Conservation (phyloP, 306 rosid genomes). For the Trichosanthes truncata region DNA sequence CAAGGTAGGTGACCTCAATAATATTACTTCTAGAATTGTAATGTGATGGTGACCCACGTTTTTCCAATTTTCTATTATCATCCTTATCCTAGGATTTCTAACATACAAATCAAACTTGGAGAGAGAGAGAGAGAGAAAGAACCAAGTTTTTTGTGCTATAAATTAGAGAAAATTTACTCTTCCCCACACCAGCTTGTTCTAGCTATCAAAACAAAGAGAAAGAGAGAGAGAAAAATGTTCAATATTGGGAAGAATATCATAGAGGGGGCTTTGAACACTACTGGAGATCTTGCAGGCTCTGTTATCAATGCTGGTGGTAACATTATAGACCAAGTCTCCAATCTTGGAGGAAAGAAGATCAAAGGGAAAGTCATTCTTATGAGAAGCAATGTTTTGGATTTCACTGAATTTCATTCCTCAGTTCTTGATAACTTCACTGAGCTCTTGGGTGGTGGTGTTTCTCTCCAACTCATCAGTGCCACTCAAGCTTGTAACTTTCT, state of each 20-base stretch:
- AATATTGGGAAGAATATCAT: not conserved
- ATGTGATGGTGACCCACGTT: too few relatives aligned
- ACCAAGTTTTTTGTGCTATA: not conserved
- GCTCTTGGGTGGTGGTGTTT: conserved; percentile 38
- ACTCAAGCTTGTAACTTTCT: not conserved
- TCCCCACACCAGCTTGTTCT: not conserved
- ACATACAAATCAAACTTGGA: too few relatives aligned
- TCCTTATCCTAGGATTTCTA: too few relatives aligned
- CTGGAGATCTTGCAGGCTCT: not conserved
- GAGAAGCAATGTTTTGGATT: conserved; percentile 68
- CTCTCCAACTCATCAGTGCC: conserved; percentile 43
- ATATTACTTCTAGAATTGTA: too few relatives aligned
- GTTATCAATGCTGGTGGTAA: not conserved
- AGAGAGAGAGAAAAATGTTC: not conserved
- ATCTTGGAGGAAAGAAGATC: conserved; percentile 9
- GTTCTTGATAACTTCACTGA: conserved; percentile 43
- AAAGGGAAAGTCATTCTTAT: conserved; percentile 56
- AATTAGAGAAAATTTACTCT: not conserved
- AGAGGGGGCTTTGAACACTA: not conserved
- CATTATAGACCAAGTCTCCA: not conserved
- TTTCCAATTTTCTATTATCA: too few relatives aligned
- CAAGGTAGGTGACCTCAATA: too few relatives aligned
- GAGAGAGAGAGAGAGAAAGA: not conserved
- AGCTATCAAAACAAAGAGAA: not conserved
- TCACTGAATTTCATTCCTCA: conserved; percentile 52